These are phyloP conservation scores for Globisporangium cystogenes DNA, from an alignment of 352 stramenopile species.

Conservation along the genomic window DNA sequence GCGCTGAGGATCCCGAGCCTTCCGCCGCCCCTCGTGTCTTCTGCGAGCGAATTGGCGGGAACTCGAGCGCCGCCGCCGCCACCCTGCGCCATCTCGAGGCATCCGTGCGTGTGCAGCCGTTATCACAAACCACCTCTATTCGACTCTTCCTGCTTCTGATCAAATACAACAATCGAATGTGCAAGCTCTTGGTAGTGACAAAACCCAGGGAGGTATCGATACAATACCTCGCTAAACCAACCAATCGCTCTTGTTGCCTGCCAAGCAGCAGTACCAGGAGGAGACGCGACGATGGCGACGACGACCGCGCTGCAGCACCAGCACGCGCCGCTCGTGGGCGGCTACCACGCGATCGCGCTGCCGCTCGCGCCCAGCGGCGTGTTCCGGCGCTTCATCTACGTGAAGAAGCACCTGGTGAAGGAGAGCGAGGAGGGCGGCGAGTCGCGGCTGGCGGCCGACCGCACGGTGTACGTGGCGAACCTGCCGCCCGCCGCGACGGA, in stretches of 20 bases:
- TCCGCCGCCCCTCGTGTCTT: too few relatives aligned
- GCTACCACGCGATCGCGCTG: constrained; percentile 74
- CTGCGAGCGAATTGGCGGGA: too few relatives aligned
- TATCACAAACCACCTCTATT: too few relatives aligned
- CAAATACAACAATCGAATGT: too few relatives aligned
- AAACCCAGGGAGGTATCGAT: too few relatives aligned
- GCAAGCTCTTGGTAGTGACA: too few relatives aligned
- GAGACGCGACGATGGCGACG: neutral
- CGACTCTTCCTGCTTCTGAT: too few relatives aligned
- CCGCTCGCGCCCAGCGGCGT: constrained; percentile 42
- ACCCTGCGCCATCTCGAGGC: too few relatives aligned
- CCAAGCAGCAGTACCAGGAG: neutral
- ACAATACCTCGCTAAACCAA: too few relatives aligned
- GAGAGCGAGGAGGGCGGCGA: constrained; percentile 27
- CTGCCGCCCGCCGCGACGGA: constrained; percentile 32
- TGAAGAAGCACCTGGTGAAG: constrained; percentile 63
- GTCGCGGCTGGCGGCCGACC: constrained; percentile 44
- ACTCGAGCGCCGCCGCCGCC: too few relatives aligned
- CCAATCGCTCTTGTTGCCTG: too few relatives aligned
- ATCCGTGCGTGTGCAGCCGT: too few relatives aligned
- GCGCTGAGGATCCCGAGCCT: constrained; percentile 19
- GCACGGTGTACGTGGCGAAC: constrained; percentile 76
- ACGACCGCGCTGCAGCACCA: neutral
- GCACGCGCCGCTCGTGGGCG: constrained; percentile 31
- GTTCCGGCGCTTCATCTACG: constrained; percentile 70